Evolutionary conservation across 164 flowering plant species (phyloP), one percentile per base, ranked within the genome.

Genomic region (Nymphaea thermarum): DNA sequence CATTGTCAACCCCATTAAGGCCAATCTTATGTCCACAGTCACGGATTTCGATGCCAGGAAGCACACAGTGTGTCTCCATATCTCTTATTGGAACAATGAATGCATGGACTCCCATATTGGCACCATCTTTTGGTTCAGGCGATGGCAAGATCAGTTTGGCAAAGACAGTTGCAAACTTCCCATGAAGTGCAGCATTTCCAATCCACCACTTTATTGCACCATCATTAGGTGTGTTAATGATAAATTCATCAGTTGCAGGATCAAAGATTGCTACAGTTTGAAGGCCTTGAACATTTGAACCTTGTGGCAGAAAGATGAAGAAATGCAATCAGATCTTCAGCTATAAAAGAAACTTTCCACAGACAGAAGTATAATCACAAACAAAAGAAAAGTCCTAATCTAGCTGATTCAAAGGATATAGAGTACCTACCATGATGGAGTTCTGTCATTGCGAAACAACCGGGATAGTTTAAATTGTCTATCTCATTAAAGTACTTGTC

Each of bases 201-300:
- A 94, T 91, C 99, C 99, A 94, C 97, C 96, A 94, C 76, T 94
- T 94, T 65, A 90, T 85, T 78, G 99, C 97, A 4, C 97, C 97
- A 71, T 91, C 97, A 84, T 88, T 82, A 12, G 96, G 99, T 5
- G 96, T 91, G 79, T 94, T 75, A 55, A 94, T 88, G 60, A 94
- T 63, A 73, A 94, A 94, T 73, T 91, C 96, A 70, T 90, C 97
- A 25, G 83, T 86, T 17, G 83, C 63, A 43, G 83, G 87, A 77
- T 94, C 96, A 75, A 91, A 94, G 65, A 80, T 85, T 2, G 99
- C 96, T 57, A 67, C 64, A 4, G 99, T 94, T 77, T 90, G 93
- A 63, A 94, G 81, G 68, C 93, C 99, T 80, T 90, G 99, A 59
- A 94, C 99, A 82, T 94, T 91, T 75, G 99, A 91, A n/a, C 97